phyloP scores from a whole-genome alignment of 2,329 filamentous ascomycete species.

The Cladophialophora chaetospira region DNA sequence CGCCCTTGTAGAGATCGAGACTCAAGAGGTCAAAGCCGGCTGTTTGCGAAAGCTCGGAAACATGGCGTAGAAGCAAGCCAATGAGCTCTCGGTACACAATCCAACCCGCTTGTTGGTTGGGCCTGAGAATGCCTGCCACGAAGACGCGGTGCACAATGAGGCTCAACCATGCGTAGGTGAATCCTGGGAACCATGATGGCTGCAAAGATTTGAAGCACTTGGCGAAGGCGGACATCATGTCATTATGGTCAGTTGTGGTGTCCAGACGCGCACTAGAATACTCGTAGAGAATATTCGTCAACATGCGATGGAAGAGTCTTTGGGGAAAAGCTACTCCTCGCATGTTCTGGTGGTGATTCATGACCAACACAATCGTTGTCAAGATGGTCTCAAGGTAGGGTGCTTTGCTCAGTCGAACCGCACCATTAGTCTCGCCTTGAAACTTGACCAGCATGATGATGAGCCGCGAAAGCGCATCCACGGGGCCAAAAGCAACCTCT shows the following conservation, averaged over 20 bases:
- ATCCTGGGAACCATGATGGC: constrained; percentile 76
- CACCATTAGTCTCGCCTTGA: constrained; percentile 63
- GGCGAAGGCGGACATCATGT: constrained; percentile 72
- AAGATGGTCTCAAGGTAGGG: constrained; percentile 77
- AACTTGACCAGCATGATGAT: constrained; percentile 74
- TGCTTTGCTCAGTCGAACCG: constrained; percentile 64
- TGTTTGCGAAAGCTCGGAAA: constrained; percentile 77
- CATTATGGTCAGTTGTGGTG: constrained; percentile 62
- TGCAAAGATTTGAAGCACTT: constrained; percentile 71
- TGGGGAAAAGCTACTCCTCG: constrained; percentile 81
- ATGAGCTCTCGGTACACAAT: constrained; percentile 72
- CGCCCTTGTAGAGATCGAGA: constrained; percentile 82
- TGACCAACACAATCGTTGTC: constrained; percentile 73
- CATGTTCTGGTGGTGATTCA: constrained; percentile 82
- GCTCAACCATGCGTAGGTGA: constrained; percentile 80
- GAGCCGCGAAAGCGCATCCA: constrained; percentile 82
- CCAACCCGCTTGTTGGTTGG: constrained; percentile 73
- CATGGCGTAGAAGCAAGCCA: constrained; percentile 69
- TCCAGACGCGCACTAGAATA: constrained; percentile 63
- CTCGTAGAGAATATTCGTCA: constrained; percentile 80
- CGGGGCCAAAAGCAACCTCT: constrained; percentile 62
- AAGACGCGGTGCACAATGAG: constrained; percentile 84
- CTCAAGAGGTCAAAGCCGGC: constrained; percentile 67
- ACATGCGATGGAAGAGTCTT: constrained; percentile 86
- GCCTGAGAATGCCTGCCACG: constrained; percentile 72